Evolutionary conservation across 371 early-diverging fungal genomes (phyloP).

Genomic region (Rhizopus delemar): DNA sequence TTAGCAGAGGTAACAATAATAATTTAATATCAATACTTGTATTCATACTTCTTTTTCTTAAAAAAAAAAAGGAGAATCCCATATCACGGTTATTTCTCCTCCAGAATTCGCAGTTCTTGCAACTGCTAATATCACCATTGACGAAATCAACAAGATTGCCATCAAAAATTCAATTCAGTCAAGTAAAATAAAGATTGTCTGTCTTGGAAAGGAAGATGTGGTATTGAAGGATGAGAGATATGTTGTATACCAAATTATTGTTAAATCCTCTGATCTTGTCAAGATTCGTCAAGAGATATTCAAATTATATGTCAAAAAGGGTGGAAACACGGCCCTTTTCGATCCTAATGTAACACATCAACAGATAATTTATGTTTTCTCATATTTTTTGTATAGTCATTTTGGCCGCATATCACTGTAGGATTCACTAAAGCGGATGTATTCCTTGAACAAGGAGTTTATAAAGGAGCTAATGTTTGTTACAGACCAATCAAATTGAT

Average conservation of each 20-base stretch:
- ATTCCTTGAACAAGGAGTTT: conserved; percentile 70
- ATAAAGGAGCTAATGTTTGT: conserved; percentile 74
- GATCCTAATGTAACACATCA: conserved; percentile 41
- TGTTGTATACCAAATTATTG: conserved; percentile 49
- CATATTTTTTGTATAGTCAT: conserved; percentile 37
- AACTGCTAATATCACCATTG: conserved; percentile 67
- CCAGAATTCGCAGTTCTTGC: conserved; percentile 69
- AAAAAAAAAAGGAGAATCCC: conserved; percentile 66
- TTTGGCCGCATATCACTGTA: conserved; percentile 75
- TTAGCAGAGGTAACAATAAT: conserved; percentile 17
- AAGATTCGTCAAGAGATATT: conserved; percentile 55
- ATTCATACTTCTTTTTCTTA: neutral
- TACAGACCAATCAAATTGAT: conserved; percentile 32
- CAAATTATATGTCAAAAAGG: conserved; percentile 48
- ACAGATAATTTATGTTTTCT: neutral
- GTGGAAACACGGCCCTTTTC: conserved; percentile 64
- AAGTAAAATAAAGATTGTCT: conserved; percentile 56
- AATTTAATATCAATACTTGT: neutral
- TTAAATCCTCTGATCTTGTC: conserved; percentile 38
- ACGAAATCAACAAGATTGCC: conserved; percentile 69
- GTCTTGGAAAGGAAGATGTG: conserved; percentile 66
- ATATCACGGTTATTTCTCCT: conserved; percentile 76
- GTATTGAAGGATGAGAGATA: conserved; percentile 26
- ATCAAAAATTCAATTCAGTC: conserved; percentile 54
- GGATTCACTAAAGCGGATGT: conserved; percentile 69